Base-by-base conservation (phyloP, 805 yeast genomes). In the Nakazawaea populi region DNA sequence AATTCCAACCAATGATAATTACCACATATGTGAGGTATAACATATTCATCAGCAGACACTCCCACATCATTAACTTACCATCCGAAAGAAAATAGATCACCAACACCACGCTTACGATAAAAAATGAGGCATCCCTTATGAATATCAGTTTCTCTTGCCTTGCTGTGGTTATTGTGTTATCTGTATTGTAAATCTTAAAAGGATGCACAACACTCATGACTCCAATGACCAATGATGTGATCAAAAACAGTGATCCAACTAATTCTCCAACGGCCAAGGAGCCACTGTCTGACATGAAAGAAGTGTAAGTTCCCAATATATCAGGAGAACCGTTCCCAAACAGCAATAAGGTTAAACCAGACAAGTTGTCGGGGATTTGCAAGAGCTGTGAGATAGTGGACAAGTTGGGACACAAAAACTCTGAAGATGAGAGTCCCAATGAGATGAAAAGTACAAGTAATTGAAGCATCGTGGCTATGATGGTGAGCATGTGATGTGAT, bases 271-370 rank as follows among this genome's bases (percentile, higher is more conserved):
- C 68, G 0, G 98, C 97, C 61, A 92, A 70, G 0, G 89, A 77
- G 0, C 84, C 82, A 12, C 85, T 80, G 10, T 79, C 84, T 0
- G 82, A 69, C 12, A 73, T 74, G 75, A 94, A 79, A 1, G 97
- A 95, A 42, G 85, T 83, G 60, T 84, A 89, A 0, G 96, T 90
- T 47, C 91, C 80, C 47, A 91, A 74, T 2, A 92, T 83, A 65
- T 92, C 99, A 0, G 97, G 97, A 0, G 95, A 77, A 1, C 96
- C 96, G 66, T 92, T 92, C 1, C 97, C 99, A 56, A 92, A 76
- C 0, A 98, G 96, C 54, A 92, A 69, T 18, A 92, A 69, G 0
- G 97, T 91, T 57, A 94, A 76, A 0, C 99, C 99, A 6, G 94
- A 85, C 9, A 94, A 70, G 55, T 87, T 82, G 51, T 89, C 95